Conservation (phyloP, 495 filamentous ascomycete genomes). For the Trichoderma virens region DNA sequence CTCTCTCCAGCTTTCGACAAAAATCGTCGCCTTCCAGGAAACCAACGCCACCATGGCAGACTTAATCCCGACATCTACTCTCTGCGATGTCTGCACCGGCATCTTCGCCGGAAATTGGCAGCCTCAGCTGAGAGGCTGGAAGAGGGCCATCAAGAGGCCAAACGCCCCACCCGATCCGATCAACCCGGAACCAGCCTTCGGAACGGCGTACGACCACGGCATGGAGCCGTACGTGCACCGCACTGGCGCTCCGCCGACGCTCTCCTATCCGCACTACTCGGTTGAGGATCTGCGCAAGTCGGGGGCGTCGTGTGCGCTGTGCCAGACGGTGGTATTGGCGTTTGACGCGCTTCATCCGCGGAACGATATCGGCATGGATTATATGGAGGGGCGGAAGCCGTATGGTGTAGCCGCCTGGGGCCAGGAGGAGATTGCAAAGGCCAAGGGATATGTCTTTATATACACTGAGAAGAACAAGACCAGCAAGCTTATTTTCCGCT, state of each 20-base stretch:
- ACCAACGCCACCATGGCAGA: neutral
- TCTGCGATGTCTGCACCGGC: slow-evolving; percentile 3
- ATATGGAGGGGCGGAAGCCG: slow-evolving; percentile 6
- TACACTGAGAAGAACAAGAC: neutral
- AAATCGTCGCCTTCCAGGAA: too few species aligned
- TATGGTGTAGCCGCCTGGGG: neutral
- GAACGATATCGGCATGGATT: neutral
- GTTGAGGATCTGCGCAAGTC: neutral
- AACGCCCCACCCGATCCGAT: neutral
- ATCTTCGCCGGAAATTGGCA: neutral
- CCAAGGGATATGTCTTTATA: neutral
- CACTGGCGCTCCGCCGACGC: neutral
- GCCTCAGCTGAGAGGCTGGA: neutral
- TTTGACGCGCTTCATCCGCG: slow-evolving; percentile 3
- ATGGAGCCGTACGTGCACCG: neutral
- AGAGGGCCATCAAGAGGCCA: neutral
- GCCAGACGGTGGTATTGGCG: slow-evolving; percentile 2
- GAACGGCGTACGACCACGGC: slow-evolving; percentile 1
- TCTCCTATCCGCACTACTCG: neutral
- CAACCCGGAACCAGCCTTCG: neutral
- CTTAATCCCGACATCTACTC: neutral
- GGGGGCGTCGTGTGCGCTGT: neutral
- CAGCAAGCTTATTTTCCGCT: neutral
- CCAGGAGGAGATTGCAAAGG: neutral
- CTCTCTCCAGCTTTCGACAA: too few species aligned